These are phyloP conservation scores for Cytospora schulzeri DNA, from an alignment of 2,329 filamentous ascomycete species.

Conservation along the genomic window DNA sequence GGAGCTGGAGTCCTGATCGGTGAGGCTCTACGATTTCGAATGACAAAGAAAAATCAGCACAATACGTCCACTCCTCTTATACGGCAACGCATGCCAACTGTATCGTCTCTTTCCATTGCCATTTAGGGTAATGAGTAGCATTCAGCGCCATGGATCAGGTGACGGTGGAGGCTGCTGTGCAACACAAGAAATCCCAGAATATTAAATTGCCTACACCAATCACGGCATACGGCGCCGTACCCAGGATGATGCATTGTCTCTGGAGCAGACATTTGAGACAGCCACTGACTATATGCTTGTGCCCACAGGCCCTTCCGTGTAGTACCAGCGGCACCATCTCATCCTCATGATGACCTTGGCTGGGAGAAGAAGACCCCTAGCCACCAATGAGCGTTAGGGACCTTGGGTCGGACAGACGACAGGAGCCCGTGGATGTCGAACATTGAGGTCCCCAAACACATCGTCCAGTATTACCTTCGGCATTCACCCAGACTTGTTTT, in stretches of 20 bases:
- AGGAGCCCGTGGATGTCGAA: conserved; percentile 12
- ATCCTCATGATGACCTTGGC: background rate
- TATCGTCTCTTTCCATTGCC: background rate
- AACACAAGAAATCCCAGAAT: no score
- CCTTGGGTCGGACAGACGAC: background rate
- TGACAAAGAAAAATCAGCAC: background rate
- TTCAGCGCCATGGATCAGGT: background rate
- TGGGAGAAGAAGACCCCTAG: background rate
- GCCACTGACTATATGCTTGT: no score
- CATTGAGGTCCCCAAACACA: background rate
- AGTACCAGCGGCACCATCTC: background rate
- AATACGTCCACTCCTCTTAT: background rate
- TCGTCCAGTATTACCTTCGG: background rate
- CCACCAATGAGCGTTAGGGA: background rate
- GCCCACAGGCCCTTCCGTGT: background rate
- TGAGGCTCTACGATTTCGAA: background rate
- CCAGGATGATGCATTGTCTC: background rate
- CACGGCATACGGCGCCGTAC: background rate
- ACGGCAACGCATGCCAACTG: background rate
- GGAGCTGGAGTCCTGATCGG: background rate
- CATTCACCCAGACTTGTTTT: background rate
- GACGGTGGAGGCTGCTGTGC: background rate
- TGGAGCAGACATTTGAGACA: background rate
- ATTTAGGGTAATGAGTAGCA: background rate
- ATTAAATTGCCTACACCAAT: background rate